Base-by-base conservation (phyloP, 768 basidiomycete genomes). In the Cystofilobasidium ferigula region DNA sequence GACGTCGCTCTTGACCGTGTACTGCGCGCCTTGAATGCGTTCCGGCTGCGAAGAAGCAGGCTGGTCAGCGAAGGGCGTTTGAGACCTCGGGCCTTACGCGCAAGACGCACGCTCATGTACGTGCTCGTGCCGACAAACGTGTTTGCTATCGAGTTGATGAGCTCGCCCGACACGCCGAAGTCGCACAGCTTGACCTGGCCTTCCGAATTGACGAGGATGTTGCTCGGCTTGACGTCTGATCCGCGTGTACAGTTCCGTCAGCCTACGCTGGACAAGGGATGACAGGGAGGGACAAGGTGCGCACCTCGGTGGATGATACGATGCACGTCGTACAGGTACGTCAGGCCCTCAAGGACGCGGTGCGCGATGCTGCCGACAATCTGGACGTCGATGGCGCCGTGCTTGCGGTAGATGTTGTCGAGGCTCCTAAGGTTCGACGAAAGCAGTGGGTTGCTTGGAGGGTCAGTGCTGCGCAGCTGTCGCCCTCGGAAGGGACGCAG, bases 101-200 rank as follows among this genome's bases (percentile, higher is more conserved):
- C 12, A 51, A 2, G 40, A 76, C 80, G 72, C 77, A 98, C 95
- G 71, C 95, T 98, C 94, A 98, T 99, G 76, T 99, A 99, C 5
- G 93, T 98, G 69, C 89, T 92, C 18, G 95, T 99, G 34, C 95
- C 94, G 43, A 99, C 95, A 74, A 98, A 99, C 0, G 95, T 98
- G 77, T 98, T 93, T 42, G 95, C 95, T 69, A 98, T 94, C 10
- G 90, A 93, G 78, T 98, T 98, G 78, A 98, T 94, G 72, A 99
- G 82, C 76, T 99, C 95, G 38, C 95, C 95, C 1, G 93, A 97
- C 9, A 99, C 95, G 43, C 95, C 95, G 75, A 98, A 99, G 77
- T 99, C 95, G 73, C 94, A 97, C 62, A 99, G 93, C 79, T 99
- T 99, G 82, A 98, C 93, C 71, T 95, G 86, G 35, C 95, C 95